These are phyloP conservation scores for Aquilaria malaccensis DNA, from an alignment of 345 rosid species.

Conservation along the genomic window DNA sequence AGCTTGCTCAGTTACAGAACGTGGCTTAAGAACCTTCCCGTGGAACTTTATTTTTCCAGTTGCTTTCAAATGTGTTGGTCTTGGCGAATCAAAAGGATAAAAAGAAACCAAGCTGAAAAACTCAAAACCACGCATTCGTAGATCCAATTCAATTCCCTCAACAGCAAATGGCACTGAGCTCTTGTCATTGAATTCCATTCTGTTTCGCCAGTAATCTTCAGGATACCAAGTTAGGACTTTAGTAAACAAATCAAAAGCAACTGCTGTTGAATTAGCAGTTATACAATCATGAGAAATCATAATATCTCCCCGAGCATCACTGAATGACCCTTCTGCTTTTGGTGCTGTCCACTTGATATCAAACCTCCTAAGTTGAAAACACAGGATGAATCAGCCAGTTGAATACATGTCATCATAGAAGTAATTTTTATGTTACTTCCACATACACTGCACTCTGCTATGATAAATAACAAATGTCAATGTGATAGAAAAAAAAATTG, in stretches of 20 bases:
- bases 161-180: conserved; percentile 52
- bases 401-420: not conserved
- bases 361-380: conserved; percentile 67
- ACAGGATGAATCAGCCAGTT: conserved; percentile 11
- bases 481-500: conserved; percentile 5
- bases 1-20: conserved; percentile 21
- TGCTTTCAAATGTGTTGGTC: conserved; percentile 90
- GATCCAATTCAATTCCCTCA: conserved; percentile 91
- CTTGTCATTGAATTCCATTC: conserved; percentile 30
- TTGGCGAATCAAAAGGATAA: conserved; percentile 91
- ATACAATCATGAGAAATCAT: conserved; percentile 85
- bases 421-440: too few species aligned
- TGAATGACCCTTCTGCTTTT: conserved; percentile 93
- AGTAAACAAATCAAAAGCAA: conserved; percentile 77
- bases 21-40: conserved; percentile 59
- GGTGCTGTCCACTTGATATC: conserved; percentile 96
- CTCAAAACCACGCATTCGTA: conserved; percentile 96
- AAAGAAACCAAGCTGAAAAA: conserved; percentile 78
- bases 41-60: conserved; percentile 87
- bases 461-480: conserved; percentile 3
- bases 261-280: conserved; percentile 72
- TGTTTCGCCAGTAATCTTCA: conserved; percentile 45
- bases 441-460: too few species aligned
- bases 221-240: conserved; percentile 72
- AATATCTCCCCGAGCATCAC: conserved; percentile 96